Percentiles rank a stretch among this genome's conserved stretches.
Conservation (phyloP, 129 eudicot species). For the Deinandra increscens region DNA sequence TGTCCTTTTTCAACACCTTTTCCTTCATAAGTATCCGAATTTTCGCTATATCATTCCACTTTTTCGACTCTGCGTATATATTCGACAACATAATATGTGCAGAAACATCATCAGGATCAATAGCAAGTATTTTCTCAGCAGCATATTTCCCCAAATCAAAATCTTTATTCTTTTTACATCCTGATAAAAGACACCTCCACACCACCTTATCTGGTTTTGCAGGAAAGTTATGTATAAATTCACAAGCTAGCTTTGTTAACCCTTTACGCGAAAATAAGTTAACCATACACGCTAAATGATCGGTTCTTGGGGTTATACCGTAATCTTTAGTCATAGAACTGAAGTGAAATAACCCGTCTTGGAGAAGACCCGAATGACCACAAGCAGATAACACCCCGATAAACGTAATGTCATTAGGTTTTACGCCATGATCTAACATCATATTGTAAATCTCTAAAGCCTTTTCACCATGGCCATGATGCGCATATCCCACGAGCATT, state of each 20-base stretch:
- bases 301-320: conserved; percentile 50
- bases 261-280: conserved; percentile 68
- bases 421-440: conserved; percentile 41
- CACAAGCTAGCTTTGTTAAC: conserved; percentile 46
- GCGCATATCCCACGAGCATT: conserved; percentile 73
- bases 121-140: conserved; percentile 57
- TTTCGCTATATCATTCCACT: conserved; percentile 58
- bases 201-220: conserved; percentile 56
- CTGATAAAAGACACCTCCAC: conserved; percentile 78
- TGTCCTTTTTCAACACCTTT: conserved; percentile 60
- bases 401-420: conserved; percentile 65
- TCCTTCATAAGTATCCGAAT: conserved; percentile 53
- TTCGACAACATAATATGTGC: conserved; percentile 69
- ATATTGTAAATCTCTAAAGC: conserved; percentile 48
- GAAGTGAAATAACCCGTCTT: conserved; percentile 52
- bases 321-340: conserved; percentile 44
- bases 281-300: conserved; percentile 76
- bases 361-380: conserved; percentile 62
- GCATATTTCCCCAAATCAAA: conserved; percentile 48
- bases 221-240: conserved; percentile 42
- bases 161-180: conserved; percentile 55
- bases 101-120: conserved; percentile 70
- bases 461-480: conserved; percentile 60
- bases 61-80: conserved; percentile 54
- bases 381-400: conserved; percentile 77